These are phyloP conservation scores for Calonectria naviculata DNA, from an alignment of 2,329 filamentous ascomycete species.

Conservation along the genomic window DNA sequence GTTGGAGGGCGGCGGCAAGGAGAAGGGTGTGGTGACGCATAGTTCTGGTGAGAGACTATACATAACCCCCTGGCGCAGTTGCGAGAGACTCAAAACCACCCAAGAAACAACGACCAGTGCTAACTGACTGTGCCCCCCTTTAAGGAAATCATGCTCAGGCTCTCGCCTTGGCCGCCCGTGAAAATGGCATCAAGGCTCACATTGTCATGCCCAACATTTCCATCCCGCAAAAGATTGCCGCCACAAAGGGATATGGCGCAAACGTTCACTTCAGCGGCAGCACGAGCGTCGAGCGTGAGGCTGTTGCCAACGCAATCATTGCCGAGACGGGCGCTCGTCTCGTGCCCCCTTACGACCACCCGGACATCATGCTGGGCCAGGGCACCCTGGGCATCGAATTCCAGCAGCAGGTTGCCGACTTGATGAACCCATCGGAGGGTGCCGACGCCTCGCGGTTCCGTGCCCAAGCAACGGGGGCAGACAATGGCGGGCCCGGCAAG, in stretches of 20 bases:
- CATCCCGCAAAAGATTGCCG: slow-evolving; percentile 87
- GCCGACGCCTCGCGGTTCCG: slow-evolving; percentile 30
- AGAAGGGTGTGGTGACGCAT: slow-evolving; percentile 86
- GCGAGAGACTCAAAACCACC: neutral
- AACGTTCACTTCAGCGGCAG: slow-evolving; percentile 84
- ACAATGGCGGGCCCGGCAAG: slow-evolving; percentile 23
- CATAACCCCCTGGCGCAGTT: neutral
- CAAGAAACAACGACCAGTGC: neutral
- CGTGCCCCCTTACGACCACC: slow-evolving; percentile 92
- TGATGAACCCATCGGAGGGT: slow-evolving; percentile 53
- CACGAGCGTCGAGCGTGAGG: slow-evolving; percentile 84
- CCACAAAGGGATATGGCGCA: slow-evolving; percentile 82
- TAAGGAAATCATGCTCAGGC: slow-evolving; percentile 95
- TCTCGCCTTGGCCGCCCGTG: slow-evolving; percentile 83
- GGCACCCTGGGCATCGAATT: slow-evolving; percentile 91
- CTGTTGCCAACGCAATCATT: slow-evolving; percentile 76
- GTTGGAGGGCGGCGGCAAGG: slow-evolving; percentile 67
- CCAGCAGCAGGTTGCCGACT: slow-evolving; percentile 74
- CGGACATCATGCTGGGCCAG: slow-evolving; percentile 91
- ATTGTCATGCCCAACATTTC: slow-evolving; percentile 94
- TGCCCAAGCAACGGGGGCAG: slow-evolving; percentile 32
- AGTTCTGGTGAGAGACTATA: slow-evolving; percentile 73
- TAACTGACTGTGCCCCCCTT: slow-evolving; percentile 1
- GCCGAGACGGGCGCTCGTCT: slow-evolving; percentile 79
- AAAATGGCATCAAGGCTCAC: slow-evolving; percentile 79